These are phyloP conservation scores for Carex sylvatica DNA, from an alignment of 202 grass and related monocot genomes.

Conservation along the genomic window DNA sequence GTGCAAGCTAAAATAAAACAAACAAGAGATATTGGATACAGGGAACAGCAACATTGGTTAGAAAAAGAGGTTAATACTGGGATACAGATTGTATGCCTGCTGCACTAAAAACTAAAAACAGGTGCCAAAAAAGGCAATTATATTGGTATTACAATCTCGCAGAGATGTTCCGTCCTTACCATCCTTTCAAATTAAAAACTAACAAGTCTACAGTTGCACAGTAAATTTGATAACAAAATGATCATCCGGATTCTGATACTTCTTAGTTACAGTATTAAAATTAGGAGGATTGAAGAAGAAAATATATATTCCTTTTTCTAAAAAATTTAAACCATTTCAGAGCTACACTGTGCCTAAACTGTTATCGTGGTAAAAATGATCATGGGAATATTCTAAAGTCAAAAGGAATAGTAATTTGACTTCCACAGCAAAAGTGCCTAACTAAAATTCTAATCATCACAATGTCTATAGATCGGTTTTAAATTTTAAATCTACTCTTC, in stretches of 20 bases:
- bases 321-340: not conserved
- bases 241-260: not conserved
- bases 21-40: not conserved
- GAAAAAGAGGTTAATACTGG: not conserved
- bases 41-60: not conserved
- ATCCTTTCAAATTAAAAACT: not conserved
- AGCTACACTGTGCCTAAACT: not conserved
- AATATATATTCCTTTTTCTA: not conserved
- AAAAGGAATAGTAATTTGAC: conserved; percentile 40
- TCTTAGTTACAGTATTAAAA: not conserved
- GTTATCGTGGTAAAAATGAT: not conserved
- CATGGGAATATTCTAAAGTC: not conserved
- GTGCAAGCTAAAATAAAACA: conserved; percentile 7
- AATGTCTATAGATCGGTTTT: not conserved
- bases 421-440: conserved; percentile 24
- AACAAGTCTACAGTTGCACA: not conserved
- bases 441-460: not conserved
- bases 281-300: not conserved
- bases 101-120: not conserved
- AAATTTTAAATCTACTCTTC: conserved; percentile 5
- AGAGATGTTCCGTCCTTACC: not conserved
- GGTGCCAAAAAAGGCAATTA: not conserved
- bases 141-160: not conserved
- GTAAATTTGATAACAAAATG: not conserved
- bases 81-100: not conserved